These are phyloP conservation scores for bread wheat (Triticum aestivum) DNA, from an alignment of 176 grass and related monocot genomes.

Conservation along the genomic window DNA sequence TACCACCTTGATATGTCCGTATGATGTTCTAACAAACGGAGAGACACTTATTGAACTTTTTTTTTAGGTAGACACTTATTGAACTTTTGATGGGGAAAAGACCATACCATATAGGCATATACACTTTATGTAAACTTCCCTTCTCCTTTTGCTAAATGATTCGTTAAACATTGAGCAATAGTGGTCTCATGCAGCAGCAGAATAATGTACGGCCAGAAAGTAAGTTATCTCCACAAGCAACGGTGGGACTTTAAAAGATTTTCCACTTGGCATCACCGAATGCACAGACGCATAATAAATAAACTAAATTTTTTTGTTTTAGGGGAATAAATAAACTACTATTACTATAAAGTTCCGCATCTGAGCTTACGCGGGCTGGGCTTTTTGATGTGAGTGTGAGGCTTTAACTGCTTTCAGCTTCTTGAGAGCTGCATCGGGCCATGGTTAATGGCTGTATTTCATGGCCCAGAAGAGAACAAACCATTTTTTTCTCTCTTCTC, in stretches of 20 bases:
- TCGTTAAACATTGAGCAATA: not conserved
- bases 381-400: not conserved
- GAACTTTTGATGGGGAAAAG: not conserved
- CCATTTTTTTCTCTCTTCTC: no score
- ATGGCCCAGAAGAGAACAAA: no score
- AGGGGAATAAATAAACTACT: not conserved
- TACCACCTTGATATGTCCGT: not conserved
- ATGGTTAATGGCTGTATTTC: no score
- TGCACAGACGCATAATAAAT: no score
- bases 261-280: not conserved
- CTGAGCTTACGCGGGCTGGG: not conserved
- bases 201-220: not conserved
- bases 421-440: no score
- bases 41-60: not conserved
- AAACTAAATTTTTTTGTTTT: no score
- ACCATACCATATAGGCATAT: no score
- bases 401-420: not conserved
- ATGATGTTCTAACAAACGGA: conserved; percentile 9
- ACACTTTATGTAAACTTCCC: not conserved
- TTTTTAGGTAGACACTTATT: not conserved
- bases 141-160: not conserved
- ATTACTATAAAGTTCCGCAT: not conserved
- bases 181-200: conserved; percentile 10
- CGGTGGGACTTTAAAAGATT: not conserved
- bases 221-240: not conserved